Evolutionary conservation across 2,329 filamentous ascomycete genomes (phyloP), one percentile per base, ranked within the genome.

Genomic region (Cercospora sesami): DNA sequence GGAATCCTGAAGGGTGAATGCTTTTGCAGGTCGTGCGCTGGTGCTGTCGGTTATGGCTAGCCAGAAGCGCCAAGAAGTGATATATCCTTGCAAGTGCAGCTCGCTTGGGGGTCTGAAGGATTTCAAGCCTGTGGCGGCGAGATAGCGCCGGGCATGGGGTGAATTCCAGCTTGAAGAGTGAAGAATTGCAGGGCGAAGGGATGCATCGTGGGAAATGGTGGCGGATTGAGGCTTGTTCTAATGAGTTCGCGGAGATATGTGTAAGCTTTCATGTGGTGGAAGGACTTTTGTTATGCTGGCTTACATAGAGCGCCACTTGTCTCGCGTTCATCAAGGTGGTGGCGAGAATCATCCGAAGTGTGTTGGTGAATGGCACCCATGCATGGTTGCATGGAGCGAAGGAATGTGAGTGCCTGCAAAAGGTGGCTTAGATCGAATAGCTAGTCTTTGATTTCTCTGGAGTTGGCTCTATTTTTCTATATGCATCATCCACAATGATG

Each of bases 31-130:
- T 36, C 33, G 57, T 39, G 57, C 33, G 26, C 21, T 58, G 26
- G 26, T n/a, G 53, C 53, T 57, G 18, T 60, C 58, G 58, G 26
- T 26, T 55, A 55, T 30, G 23, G 48, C 12, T 28, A 55, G 48
- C 48, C 48, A 55, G 21, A 42, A 60, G 33, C 39, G 58, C 58
- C 58, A 60, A 60, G 31, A 60, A n/a, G 16, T 12, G 33, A 26
- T 36, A 23, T 36, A 39, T 60, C 58, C 58, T 60, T 60, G 58
- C 31, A 60, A 36, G 16, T 60, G 33, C 58, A 39, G 58, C 33
- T 60, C 58, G 58, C 31, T 60, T 60, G 31, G 58, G n/a, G 21
- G 12, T 8, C 23, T 28, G 48, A 55, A 55, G 48, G 48, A 28
- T 55, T 55, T n/a, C 6, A n/a, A 30, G 48, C 48, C 10, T 28